Evolutionary conservation across 768 basidiomycete species (phyloP).

Genomic region (Infundibulicybe gibba): DNA sequence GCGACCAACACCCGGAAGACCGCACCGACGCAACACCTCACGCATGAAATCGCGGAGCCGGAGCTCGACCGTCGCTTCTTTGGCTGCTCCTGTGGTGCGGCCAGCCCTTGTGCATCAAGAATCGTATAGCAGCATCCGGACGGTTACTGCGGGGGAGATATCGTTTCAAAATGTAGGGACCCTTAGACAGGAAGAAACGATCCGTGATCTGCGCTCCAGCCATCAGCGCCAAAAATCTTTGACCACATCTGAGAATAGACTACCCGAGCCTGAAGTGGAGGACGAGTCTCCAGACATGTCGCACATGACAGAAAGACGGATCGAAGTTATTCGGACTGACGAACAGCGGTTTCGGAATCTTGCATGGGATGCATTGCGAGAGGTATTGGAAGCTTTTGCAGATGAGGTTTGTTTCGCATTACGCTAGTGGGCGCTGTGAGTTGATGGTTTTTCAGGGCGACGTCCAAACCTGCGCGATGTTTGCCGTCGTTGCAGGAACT

Average conservation of each 20-base stretch:
- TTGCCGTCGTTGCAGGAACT: conserved; percentile 55
- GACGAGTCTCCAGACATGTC: conserved; percentile 11
- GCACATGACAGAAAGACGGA: conserved; percentile 31
- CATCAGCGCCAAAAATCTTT: conserved; percentile 27
- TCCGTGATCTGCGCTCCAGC: conserved; percentile 18
- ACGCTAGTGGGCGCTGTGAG: not conserved
- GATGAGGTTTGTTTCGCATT: conserved; percentile 43
- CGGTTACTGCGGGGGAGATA: conserved; percentile 58
- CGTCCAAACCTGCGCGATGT: conserved; percentile 75
- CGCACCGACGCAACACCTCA: conserved; percentile 24
- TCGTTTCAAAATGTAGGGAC: conserved; percentile 28
- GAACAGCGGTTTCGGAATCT: conserved; percentile 50
- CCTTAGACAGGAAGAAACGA: conserved; percentile 21
- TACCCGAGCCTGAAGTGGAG: conserved; percentile 5
- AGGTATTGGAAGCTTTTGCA: conserved; percentile 56
- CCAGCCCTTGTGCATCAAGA: conserved; percentile 37
- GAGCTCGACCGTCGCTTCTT: conserved; percentile 65
- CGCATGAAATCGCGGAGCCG: conserved; percentile 47
- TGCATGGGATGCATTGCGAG: conserved; percentile 53
- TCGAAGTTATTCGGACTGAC: conserved; percentile 41
- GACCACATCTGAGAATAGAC: conserved; percentile 21
- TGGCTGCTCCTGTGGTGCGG: conserved; percentile 33
- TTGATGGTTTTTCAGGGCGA: conserved; percentile 53
- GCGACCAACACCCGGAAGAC: conserved; percentile 25
- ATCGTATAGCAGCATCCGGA: conserved; percentile 68